Conservation (phyloP, 768 basidiomycete species). For the Boletus sensibilis region DNA sequence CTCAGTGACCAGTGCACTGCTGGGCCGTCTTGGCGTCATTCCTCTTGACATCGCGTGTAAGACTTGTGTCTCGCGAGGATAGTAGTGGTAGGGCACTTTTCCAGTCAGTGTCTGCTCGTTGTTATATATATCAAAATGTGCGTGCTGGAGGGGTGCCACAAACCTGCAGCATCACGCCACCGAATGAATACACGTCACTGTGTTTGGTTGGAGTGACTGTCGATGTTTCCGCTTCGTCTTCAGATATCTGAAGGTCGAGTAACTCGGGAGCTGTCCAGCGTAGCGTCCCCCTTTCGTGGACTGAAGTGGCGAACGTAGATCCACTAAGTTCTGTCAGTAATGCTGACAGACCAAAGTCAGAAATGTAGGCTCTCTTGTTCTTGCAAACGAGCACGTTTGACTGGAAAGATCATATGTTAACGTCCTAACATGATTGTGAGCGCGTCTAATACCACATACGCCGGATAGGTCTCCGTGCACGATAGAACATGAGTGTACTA, state of each 20-base stretch:
- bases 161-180: conserved; percentile 34
- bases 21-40: conserved; percentile 11
- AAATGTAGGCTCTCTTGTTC: conserved; percentile 16
- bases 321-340: conserved; percentile 39
- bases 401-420: background rate
- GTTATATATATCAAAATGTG: background rate
- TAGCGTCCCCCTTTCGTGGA: conserved; percentile 34
- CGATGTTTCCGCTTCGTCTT: conserved; percentile 14
- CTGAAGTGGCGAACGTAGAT: conserved; percentile 35
- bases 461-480: conserved; percentile 26
- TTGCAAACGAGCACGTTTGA: conserved; percentile 18
- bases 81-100: conserved; percentile 17
- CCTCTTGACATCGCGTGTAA: conserved; percentile 12
- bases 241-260: conserved; percentile 24
- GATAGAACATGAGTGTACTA: conserved; percentile 18
- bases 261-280: conserved; percentile 27
- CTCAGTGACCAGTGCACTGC: conserved; percentile 2
- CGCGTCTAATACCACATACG: conserved; percentile 3
- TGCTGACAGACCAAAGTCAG: conserved; percentile 48
- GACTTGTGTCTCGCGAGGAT: conserved; percentile 9
- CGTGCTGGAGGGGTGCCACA: background rate
- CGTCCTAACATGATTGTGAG: background rate
- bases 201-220: conserved; percentile 3
- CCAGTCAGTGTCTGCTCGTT: conserved; percentile 8
- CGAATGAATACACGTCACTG: conserved; percentile 22